Percentiles rank a stretch among this genome's conserved stretches.
phyloP scores from a whole-genome alignment of 331 rosid species.

The Quercus phellos region DNA sequence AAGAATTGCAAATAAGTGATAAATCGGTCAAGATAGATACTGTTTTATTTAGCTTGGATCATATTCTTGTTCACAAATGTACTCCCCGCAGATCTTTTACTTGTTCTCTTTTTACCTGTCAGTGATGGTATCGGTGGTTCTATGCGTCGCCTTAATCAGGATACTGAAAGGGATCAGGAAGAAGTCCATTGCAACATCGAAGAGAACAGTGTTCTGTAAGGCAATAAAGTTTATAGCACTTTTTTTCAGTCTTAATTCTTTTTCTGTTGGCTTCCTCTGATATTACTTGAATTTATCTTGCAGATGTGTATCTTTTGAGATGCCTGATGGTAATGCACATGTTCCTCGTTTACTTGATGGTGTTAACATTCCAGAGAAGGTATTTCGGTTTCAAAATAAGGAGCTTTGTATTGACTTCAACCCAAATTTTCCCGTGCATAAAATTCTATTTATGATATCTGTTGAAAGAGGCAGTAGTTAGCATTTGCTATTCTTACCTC shows the following conservation, averaged over 20 bases:
- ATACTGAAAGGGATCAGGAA: background rate
- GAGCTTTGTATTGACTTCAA: background rate
- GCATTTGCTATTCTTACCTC: background rate
- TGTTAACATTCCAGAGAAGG: slow-evolving; percentile 27
- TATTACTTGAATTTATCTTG: background rate
- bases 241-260: background rate
- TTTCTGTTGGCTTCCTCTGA: background rate
- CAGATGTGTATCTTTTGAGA: slow-evolving; percentile 33
- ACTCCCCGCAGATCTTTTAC: background rate
- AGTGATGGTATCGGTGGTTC: slow-evolving; percentile 38
- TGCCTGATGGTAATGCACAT: background rate
- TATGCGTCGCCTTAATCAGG: slow-evolving; percentile 4
- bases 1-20: background rate
- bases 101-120: background rate
- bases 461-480: background rate
- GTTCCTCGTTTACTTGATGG: slow-evolving; percentile 26
- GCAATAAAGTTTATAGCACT: background rate
- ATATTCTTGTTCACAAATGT: background rate
- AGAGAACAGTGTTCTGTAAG: slow-evolving; percentile 35
- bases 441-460: background rate
- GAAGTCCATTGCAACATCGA: background rate
- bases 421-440: no score
- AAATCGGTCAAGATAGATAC: no score
- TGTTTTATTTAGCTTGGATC: no score
- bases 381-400: background rate